Evolutionary conservation across 441 rosid genomes (phyloP).

Genomic region (Bocquillonia castaneifolia): DNA sequence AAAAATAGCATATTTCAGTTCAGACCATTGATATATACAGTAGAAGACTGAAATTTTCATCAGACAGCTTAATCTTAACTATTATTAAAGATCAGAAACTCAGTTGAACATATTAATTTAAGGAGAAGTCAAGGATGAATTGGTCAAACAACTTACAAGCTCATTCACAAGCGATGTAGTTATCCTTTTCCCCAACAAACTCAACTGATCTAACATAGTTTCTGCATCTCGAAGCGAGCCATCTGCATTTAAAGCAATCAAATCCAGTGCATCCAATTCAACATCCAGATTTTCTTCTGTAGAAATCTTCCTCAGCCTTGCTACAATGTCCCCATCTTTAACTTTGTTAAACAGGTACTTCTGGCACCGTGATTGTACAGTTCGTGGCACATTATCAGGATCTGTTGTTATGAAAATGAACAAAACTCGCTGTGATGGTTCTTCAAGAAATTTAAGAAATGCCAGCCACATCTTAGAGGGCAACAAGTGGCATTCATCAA

Average conservation of each 20-base stretch:
- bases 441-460: slow-evolving; percentile 89
- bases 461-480: slow-evolving; percentile 88
- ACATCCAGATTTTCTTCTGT: slow-evolving; percentile 76
- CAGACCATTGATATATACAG: neutral
- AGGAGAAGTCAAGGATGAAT: slow-evolving; percentile 9
- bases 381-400: slow-evolving; percentile 86
- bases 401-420: slow-evolving; percentile 89
- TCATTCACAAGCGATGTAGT: slow-evolving; percentile 82
- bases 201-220: slow-evolving; percentile 93
- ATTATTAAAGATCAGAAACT: neutral
- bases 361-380: slow-evolving; percentile 93
- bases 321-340: slow-evolving; percentile 71
- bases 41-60: neutral
- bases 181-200: slow-evolving; percentile 85
- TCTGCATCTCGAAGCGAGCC: slow-evolving; percentile 99
- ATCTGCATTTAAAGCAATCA: slow-evolving; percentile 88
- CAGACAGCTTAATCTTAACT: neutral
- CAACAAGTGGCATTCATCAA: slow-evolving; percentile 90
- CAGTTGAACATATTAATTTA: neutral
- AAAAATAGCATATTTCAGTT: slow-evolving; percentile 8
- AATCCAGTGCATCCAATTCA: slow-evolving; percentile 76
- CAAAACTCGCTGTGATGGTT: slow-evolving; percentile 64
- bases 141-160: slow-evolving; percentile 59
- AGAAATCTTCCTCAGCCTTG: slow-evolving; percentile 66
- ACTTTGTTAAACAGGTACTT: slow-evolving; percentile 89